phyloP scores from a whole-genome alignment of 2,329 filamentous ascomycete genomes.

The Trichophyton simii region DNA sequence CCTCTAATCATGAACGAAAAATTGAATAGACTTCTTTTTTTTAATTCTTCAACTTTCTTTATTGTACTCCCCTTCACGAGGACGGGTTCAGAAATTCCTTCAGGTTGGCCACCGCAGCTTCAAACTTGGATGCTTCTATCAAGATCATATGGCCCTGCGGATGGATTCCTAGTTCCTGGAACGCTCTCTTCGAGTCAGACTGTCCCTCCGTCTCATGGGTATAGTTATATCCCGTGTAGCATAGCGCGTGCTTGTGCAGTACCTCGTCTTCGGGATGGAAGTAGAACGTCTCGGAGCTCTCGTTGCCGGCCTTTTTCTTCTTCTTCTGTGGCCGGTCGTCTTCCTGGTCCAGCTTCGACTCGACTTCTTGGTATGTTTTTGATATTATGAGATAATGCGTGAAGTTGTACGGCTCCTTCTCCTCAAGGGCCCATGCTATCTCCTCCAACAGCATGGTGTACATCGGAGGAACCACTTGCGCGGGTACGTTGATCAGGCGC shows the following conservation, averaged over 20 bases:
- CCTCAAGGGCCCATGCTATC: conserved; percentile 73
- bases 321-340: conserved; percentile 51
- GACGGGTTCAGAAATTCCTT: conserved; percentile 55
- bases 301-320: conserved; percentile 45
- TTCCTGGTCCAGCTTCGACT: conserved; percentile 62
- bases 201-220: conserved; percentile 64
- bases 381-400: conserved; percentile 85
- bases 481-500: conserved; percentile 90
- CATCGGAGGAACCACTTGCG: conserved; percentile 82
- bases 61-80: neutral
- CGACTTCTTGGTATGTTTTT: conserved; percentile 83
- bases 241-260: conserved; percentile 61
- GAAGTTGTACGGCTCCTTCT: conserved; percentile 85
- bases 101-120: conserved; percentile 61
- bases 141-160: conserved; percentile 74
- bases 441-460: conserved; percentile 91
- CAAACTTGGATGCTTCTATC: conserved; percentile 68
- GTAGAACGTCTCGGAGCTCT: conserved; percentile 56
- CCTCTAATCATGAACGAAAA: neutral
- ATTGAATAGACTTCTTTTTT: neutral
- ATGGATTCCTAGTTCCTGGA: conserved; percentile 84
- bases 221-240: conserved; percentile 60
- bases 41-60: neutral
- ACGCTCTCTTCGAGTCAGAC: conserved; percentile 84
- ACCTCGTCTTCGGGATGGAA: conserved; percentile 96